Evolutionary conservation across 345 rosid genomes (phyloP), one percentile per base, ranked within the genome.

Genomic region (Sisymbrium altissimum): DNA sequence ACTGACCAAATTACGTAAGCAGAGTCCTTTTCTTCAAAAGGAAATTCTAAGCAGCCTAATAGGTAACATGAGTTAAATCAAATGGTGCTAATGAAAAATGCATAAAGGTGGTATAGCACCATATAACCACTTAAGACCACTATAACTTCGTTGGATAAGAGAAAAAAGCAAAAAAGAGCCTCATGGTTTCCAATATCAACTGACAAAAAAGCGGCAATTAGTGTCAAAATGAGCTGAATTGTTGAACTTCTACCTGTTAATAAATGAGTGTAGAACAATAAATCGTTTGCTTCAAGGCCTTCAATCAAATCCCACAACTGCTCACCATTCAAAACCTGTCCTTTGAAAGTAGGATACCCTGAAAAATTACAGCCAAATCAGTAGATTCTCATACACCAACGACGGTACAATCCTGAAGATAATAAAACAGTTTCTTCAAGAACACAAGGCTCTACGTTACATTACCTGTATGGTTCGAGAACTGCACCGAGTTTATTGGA

Each of bases 381-480:
- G 49, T 39, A 59, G 11, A 18, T 13, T 29, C 35, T 4, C 1
- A 44, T 6, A 73, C 23, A 70, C 69, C 18, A 23, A 49, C 17
- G 2, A 71, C 2, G 43, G 70, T 25, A 76, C 55, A 64, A 62
- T 41, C 77, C 79, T 68, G 58, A 78, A 80, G n/a, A n/a, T n/a
- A n/a, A n/a, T n/a, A n/a, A n/a, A n/a, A n/a, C n/a, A n/a, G n/a
- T n/a, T n/a, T n/a, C n/a, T n/a, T n/a, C n/a, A n/a, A n/a, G n/a
- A n/a, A n/a, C n/a, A n/a, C n/a, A n/a, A n/a, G n/a, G n/a, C n/a
- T n/a, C n/a, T n/a, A n/a, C n/a, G n/a, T n/a, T n/a, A n/a, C n/a
- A n/a, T n/a, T n/a, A 87, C 99, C 99, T 68, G 99, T 95, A 79
- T 92, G 99, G 70, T 95, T 95, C 3, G 99, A 95, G 83, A 95